Evolutionary conservation across 331 rosid genomes (phyloP).

Genomic region (Quercus phellos): DNA sequence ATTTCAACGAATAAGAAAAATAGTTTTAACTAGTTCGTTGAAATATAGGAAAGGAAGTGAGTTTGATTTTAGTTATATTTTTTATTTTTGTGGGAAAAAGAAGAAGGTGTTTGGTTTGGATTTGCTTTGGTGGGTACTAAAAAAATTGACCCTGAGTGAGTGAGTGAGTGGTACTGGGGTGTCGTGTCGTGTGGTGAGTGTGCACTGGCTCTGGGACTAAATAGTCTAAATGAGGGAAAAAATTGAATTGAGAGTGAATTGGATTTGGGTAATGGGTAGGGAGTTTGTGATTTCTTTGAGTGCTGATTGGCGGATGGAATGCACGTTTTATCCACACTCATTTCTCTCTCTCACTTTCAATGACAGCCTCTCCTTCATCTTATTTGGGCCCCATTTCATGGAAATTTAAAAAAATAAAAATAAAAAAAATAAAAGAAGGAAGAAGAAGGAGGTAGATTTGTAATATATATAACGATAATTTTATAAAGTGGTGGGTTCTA

Average conservation of each 20-base stretch:
- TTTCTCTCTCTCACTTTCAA: constrained; percentile 4
- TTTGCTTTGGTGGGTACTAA: background rate
- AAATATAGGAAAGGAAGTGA: background rate
- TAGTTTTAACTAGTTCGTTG: background rate
- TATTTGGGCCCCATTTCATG: constrained; percentile 5
- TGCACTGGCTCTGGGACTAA: no score
- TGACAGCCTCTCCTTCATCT: constrained; percentile 1
- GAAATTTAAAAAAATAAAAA: background rate
- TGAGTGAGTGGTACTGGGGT: no score
- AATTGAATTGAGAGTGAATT: background rate
- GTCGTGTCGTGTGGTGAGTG: no score
- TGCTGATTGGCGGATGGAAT: constrained; percentile 56
- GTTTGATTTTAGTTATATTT: background rate
- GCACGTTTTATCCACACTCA: constrained; percentile 81
- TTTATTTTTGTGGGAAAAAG: no score
- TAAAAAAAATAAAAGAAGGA: no score
- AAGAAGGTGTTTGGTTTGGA: no score
- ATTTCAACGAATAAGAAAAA: background rate
- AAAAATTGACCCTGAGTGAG: no score
- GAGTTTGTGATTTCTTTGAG: constrained; percentile 47
- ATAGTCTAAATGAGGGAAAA: no score
- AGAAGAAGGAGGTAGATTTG: no score
- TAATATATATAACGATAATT: no score
- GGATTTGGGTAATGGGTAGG: constrained; percentile 20
- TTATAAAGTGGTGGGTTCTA: rapidly evolving